Base-by-base conservation (phyloP, 495 filamentous ascomycete species). In the Podospora australis region DNA sequence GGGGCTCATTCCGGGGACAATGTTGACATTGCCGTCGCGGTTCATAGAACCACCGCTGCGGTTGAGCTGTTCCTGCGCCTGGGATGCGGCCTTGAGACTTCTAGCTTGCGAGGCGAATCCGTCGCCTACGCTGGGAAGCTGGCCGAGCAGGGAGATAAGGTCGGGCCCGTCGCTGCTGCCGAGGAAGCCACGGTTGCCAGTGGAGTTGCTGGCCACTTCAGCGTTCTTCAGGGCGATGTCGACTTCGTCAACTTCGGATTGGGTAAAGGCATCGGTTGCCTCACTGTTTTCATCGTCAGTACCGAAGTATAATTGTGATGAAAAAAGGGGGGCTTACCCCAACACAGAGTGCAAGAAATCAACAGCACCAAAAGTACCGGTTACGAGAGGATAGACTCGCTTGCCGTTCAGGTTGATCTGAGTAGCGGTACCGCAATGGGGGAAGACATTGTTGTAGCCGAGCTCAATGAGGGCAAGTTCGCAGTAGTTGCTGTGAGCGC, bases 341-440 rank as follows among this genome's bases (percentile, higher is more conserved):
- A 96, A 73, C n/a, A 98, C 89, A 1, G 88, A 95, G 65, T 98
- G 92, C 59, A 96, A 75, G 66, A 98, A 98, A 56, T 97, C 92
- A 19, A 96, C 91, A 54, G 82, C 89, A 14, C 92, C 92, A 67
- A 98, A 94, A 2, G 75, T 87, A 26, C 89, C 90, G 9, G 92
- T 97, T 9, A 95, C 85, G 4, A 97, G 71, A 13, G 92, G 92
- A 55, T 81, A 96, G 32, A 90, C 78, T n/a, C 69, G 74, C 40
- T 83, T 82, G 14, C 87, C 88, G 45, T 67, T 79, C 10, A 94
- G 52, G 53, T 81, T 82, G 50, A 94, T 80, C 68, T 88, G 72
- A 0, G 87, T 88, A 7, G 69, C 69, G 0, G 74, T 70, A n/a
- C 92, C 92, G 35, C 80, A 84, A 55, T 96, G 90, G 4, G 91